Conservation (phyloP, 495 filamentous ascomycete species). For the Aspergillus kassunensis region DNA sequence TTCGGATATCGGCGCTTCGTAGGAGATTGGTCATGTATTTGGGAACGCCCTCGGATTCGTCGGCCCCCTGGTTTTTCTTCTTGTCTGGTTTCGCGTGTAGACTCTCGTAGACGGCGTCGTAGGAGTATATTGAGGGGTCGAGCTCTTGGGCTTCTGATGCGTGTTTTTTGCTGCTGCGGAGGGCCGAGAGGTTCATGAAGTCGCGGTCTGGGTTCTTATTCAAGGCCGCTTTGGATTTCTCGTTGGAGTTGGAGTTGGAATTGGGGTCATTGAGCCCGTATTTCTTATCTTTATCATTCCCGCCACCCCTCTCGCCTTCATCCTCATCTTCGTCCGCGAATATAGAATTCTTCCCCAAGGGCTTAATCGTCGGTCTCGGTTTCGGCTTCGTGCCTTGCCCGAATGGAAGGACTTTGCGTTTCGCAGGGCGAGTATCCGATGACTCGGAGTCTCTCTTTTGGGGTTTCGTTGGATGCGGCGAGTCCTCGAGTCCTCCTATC, state of each 20-base stretch:
- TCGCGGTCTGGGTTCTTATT: conserved; percentile 25
- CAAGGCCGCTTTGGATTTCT: too few species aligned
- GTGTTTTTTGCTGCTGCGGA: conserved; percentile 46
- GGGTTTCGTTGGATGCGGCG: too few species aligned
- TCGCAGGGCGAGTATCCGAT: conserved; percentile 25
- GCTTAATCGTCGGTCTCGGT: conserved; percentile 27
- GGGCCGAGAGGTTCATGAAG: conserved; percentile 48
- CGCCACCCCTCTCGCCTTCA: conserved; percentile 19
- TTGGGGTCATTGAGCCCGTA: conserved; percentile 10
- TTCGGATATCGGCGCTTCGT: conserved; percentile 76
- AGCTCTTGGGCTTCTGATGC: conserved; percentile 43
- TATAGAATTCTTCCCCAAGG: conserved; percentile 36
- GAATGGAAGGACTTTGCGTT: conserved; percentile 30
- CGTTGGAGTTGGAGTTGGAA: too few species aligned
- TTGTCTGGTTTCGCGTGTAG: conserved; percentile 41
- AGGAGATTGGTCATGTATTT: conserved; percentile 83
- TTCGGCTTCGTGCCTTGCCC: conserved; percentile 29
- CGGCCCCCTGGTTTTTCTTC: conserved; percentile 5
- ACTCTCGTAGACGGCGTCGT: conserved; percentile 53
- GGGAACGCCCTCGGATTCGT: conserved; percentile 40
- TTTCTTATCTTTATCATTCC: neutral
- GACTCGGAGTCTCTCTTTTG: too few species aligned
- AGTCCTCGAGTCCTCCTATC: conserved; percentile 35
- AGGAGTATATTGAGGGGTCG: conserved; percentile 54
- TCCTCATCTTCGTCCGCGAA: conserved; percentile 42